Conservation (phyloP, 805 yeast genomes). For the Yarrowia alimentaria region DNA sequence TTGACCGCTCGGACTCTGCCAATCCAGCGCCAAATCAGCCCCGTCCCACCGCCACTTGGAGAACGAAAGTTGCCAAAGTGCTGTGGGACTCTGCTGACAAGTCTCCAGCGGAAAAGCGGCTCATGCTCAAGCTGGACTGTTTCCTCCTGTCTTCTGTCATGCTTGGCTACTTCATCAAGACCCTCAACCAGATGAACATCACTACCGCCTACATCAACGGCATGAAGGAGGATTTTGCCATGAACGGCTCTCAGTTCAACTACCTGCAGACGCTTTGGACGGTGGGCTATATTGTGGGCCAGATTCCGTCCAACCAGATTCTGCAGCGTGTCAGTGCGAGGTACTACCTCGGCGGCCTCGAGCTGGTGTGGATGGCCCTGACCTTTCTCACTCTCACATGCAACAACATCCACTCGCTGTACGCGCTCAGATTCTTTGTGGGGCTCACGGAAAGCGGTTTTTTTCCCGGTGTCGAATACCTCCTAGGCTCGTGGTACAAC, state of each 20-base stretch:
- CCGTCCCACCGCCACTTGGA: too few relatives aligned
- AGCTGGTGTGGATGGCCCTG: slow-evolving; percentile 42
- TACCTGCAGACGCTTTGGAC: slow-evolving; percentile 38
- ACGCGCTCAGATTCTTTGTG: slow-evolving; percentile 43
- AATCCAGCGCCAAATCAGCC: too few relatives aligned
- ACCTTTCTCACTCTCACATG: slow-evolving; percentile 41
- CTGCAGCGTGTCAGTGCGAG: slow-evolving; percentile 41
- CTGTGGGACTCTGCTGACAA: slow-evolving; percentile 41
- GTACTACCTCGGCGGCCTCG: slow-evolving; percentile 37
- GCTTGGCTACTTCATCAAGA: slow-evolving; percentile 50
- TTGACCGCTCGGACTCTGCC: too few relatives aligned
- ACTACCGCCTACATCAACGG: slow-evolving; percentile 51
- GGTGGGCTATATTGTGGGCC: slow-evolving; percentile 34
- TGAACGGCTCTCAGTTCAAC: slow-evolving; percentile 48
- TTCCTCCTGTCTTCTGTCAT: slow-evolving; percentile 46
- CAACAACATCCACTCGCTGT: slow-evolving; percentile 37
- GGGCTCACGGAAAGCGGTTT: slow-evolving; percentile 48
- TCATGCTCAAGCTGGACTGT: slow-evolving; percentile 42
- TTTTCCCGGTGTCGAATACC: slow-evolving; percentile 45
- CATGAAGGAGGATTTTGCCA: slow-evolving; percentile 46
- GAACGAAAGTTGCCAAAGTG: too few relatives aligned
- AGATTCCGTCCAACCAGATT: slow-evolving; percentile 34
- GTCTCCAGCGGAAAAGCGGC: slow-evolving; percentile 41
- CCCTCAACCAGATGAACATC: slow-evolving; percentile 45
- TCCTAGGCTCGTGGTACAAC: slow-evolving; percentile 39